Base-by-base conservation (phyloP, 2,329 filamentous ascomycete species). In the Pseudovirgaria hyperparasitica region DNA sequence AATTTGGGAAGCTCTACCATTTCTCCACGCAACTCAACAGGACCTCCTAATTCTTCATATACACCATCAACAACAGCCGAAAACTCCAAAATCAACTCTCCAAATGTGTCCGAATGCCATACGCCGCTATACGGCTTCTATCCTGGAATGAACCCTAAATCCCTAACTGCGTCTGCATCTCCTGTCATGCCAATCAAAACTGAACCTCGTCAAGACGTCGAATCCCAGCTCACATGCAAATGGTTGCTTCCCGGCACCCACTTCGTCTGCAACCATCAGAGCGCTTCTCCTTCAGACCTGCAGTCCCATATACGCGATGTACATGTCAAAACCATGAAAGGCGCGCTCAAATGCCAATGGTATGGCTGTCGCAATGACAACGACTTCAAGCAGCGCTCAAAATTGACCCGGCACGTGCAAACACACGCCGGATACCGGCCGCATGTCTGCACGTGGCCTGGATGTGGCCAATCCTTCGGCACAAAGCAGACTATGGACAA, bases 401-500 rank as follows among this genome's bases (percentile, higher is more conserved):
- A 55, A 34, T 40, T 55, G 4, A 48, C 41, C 14, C 45, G 52
- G 8, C 52, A 55, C 29, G 38, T 54, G 15, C 47, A 52, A 11
- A 47, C 43, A 3, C 52, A 55, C 27, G 48, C 49, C 6, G 49
- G 50, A 10, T 44, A 55, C 32, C 44, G 48, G 4, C 50, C 50
- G 2, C 53, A 52, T 25, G 43, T 45, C 9, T 55, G 52, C 31
- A 47, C 42, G 18, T 53, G 43, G 19, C 25, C 38, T 10, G 45
- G 41, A 4, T 55, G 52, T 36, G 41, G 41, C 32, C 54, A 54
- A 35, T 53, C 45, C 1, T 55, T 54, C 28, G 51, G 48, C 5
- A 55, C 51, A 4, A 53, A 52, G 22, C 52, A 55, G 37, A 50
- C 50, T n/a, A 49, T 53, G 26, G 49, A 54, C 21, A 55, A 55